phyloP scores from a whole-genome alignment of 139 green algal genomes.

The Tetradesmus obliquus region DNA sequence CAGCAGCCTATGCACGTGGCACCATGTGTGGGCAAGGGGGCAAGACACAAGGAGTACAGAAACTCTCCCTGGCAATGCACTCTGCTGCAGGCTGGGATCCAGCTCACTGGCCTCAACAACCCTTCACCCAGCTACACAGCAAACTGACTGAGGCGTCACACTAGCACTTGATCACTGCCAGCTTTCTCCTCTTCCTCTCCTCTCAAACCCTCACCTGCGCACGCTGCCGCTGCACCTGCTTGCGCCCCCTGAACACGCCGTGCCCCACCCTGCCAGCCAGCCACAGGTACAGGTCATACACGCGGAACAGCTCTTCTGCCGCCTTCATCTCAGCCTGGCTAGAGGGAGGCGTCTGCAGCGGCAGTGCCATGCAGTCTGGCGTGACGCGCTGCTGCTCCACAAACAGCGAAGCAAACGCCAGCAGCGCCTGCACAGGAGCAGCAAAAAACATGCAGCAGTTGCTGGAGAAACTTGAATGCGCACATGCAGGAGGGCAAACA shows the following conservation, averaged over 20 bases:
- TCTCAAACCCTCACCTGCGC: not conserved
- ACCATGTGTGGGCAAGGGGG: too few relatives aligned
- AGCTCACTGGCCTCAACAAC: too few relatives aligned
- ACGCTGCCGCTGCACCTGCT: slow-evolving; percentile 7
- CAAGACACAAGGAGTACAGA: too few relatives aligned
- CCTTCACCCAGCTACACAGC: too few relatives aligned
- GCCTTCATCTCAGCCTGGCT: slow-evolving; percentile 42
- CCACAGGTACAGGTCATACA: slow-evolving; percentile 67
- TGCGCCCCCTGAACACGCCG: slow-evolving; percentile 14
- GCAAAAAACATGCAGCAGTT: not conserved
- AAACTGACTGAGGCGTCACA: too few relatives aligned
- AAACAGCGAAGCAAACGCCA: slow-evolving; percentile 12
- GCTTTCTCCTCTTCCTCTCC: too few relatives aligned
- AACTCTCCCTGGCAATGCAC: not conserved
- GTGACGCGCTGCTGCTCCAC: not conserved
- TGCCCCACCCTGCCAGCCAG: slow-evolving; percentile 17
- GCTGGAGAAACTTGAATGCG: not conserved
- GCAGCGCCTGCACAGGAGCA: not conserved
- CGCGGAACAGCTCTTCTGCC: slow-evolving; percentile 54
- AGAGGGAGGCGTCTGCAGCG: not conserved
- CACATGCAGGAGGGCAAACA: not conserved
- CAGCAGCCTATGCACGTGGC: too few relatives aligned
- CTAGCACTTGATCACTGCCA: too few relatives aligned
- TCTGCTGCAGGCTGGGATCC: not conserved
- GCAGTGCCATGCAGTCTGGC: slow-evolving; percentile 15